These are phyloP conservation scores for Apiotrichum sp. DNA, from an alignment of 1,284 basidiomycete genomes.

Conservation along the genomic window DNA sequence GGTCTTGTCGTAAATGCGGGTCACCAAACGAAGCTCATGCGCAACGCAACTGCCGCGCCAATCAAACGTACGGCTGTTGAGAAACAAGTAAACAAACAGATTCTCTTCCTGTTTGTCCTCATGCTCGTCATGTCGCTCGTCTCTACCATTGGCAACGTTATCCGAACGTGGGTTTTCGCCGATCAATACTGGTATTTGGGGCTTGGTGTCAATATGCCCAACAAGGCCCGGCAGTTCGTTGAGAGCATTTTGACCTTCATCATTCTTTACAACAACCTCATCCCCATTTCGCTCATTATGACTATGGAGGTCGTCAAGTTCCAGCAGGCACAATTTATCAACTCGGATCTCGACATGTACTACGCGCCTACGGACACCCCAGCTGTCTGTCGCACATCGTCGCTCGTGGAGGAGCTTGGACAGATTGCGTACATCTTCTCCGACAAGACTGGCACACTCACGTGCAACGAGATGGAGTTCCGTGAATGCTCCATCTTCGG, in stretches of 20 bases:
- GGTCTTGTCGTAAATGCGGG: slow-evolving; percentile 92
- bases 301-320: slow-evolving; percentile 99
- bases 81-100: slow-evolving; percentile 91
- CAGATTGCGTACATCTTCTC: slow-evolving; percentile 95
- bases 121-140: slow-evolving; percentile 82
- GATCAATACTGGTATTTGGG: slow-evolving; percentile 75
- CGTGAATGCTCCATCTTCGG: slow-evolving; percentile 84
- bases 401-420: slow-evolving; percentile 94
- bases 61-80: slow-evolving; percentile 97
- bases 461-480: slow-evolving; percentile 98
- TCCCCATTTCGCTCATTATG: slow-evolving; percentile 98
- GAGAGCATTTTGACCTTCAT: slow-evolving; percentile 98
- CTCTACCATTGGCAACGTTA: slow-evolving; percentile 85
- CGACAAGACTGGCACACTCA: slow-evolving; percentile 97
- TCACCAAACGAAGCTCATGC: slow-evolving; percentile 97
- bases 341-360: slow-evolving; percentile 95
- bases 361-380: slow-evolving; percentile 91
- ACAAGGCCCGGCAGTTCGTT: slow-evolving; percentile 64
- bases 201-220: slow-evolving; percentile 37
- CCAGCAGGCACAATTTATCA: slow-evolving; percentile 94
- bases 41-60: slow-evolving; percentile 83
- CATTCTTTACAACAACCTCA: slow-evolving; percentile 98
- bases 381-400: slow-evolving; percentile 91
- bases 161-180: slow-evolving; percentile 81
- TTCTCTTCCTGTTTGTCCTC: slow-evolving; percentile 89